These are phyloP conservation scores for Candida sphagnicola DNA, from an alignment of 805 yeast species.

Conservation along the genomic window DNA sequence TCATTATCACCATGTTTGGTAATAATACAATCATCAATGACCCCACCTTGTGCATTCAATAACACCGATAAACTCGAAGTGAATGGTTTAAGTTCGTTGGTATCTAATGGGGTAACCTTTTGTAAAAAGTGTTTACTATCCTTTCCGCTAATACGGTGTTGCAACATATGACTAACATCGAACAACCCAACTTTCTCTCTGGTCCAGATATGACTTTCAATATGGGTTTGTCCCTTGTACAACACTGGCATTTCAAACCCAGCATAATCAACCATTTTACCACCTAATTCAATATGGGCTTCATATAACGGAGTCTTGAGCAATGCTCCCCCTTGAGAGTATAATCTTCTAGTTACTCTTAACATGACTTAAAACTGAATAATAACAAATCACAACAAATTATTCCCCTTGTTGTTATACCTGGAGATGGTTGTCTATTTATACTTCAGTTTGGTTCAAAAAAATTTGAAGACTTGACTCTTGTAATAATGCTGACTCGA, in stretches of 20 bases:
- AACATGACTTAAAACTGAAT: slow-evolving; percentile 6
- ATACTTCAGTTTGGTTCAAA: no score
- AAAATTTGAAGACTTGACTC: neutral
- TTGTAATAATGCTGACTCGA: neutral
- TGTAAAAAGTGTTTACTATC: slow-evolving; percentile 68
- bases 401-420: no score
- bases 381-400: neutral
- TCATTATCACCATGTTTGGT: slow-evolving; percentile 75
- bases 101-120: slow-evolving; percentile 84
- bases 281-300: slow-evolving; percentile 73
- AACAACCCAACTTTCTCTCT: slow-evolving; percentile 83
- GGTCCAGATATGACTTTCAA: slow-evolving; percentile 94
- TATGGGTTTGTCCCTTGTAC: slow-evolving; percentile 79
- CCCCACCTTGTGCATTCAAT: slow-evolving; percentile 69
- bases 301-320: slow-evolving; percentile 78
- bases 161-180: slow-evolving; percentile 97
- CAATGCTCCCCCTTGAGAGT: slow-evolving; percentile 26
- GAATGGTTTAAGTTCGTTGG: slow-evolving; percentile 50
- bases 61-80: slow-evolving; percentile 75
- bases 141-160: slow-evolving; percentile 72
- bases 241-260: slow-evolving; percentile 95
- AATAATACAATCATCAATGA: slow-evolving; percentile 89
- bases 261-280: slow-evolving; percentile 93
- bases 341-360: slow-evolving; percentile 15
- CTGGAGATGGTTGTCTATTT: neutral